Percentiles rank a stretch among this genome's conserved stretches.
These are phyloP conservation scores for Vachellia collinsii DNA, from an alignment of 306 rosid genomes.

Conservation along the genomic window DNA sequence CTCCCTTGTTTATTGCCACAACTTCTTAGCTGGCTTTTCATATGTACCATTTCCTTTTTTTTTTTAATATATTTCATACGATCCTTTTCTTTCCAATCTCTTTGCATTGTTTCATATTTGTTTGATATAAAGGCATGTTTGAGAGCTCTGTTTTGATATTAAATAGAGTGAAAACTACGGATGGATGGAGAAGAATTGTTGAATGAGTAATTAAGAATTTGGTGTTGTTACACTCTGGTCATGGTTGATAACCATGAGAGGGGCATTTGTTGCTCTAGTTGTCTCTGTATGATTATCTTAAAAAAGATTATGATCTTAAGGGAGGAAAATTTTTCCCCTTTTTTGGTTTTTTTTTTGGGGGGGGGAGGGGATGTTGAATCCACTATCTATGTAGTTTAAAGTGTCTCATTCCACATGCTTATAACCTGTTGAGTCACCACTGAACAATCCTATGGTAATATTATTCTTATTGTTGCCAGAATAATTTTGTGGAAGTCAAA, in stretches of 20 bases:
- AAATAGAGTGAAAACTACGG: neutral
- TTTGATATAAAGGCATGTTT: neutral
- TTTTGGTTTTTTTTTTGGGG: too few relatives aligned
- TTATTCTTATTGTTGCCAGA: neutral
- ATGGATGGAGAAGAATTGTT: neutral
- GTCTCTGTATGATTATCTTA: neutral
- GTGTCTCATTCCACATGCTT: too few relatives aligned
- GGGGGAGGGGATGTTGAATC: too few relatives aligned
- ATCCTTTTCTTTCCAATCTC: neutral
- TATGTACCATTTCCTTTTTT: neutral
- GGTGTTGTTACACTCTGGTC: neutral
- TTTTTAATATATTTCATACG: neutral
- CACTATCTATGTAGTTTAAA: too few relatives aligned
- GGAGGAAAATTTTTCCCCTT: too few relatives aligned
- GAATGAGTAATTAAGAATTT: neutral
- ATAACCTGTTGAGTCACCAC: neutral
- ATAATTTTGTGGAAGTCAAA: neutral
- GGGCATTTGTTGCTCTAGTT: neutral
- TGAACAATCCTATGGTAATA: neutral
- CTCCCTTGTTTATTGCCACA: conserved; percentile 13
- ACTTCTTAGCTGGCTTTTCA: neutral
- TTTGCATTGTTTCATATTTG: conserved; percentile 23
- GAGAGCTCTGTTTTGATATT: neutral
- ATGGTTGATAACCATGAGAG: neutral
- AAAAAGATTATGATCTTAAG: neutral